phyloP scores from a whole-genome alignment of 1,139 yeast genomes.

The Yamadazyma dendronema region DNA sequence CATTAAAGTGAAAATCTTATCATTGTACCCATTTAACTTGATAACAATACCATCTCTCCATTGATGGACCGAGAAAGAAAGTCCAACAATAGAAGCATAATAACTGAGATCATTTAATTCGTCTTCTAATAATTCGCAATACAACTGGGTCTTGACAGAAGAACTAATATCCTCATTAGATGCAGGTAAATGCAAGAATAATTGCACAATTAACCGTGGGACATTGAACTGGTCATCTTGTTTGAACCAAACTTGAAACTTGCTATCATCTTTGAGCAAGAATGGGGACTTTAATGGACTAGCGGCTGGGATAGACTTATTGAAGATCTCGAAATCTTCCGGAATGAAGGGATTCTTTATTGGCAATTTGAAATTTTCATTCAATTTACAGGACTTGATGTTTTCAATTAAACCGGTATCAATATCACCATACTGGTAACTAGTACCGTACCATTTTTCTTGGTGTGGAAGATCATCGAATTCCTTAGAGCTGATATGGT shows the following conservation, averaged over 20 bases:
- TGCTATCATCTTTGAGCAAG: constrained; percentile 32
- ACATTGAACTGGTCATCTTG: constrained; percentile 87
- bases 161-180: constrained; percentile 56
- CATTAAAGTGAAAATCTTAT: constrained; percentile 66
- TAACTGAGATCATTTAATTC: constrained; percentile 74
- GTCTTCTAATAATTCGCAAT: constrained; percentile 71
- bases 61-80: constrained; percentile 54
- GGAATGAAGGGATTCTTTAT: constrained; percentile 77
- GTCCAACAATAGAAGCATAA: constrained; percentile 82
- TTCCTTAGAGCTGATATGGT: constrained; percentile 54
- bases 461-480: constrained; percentile 29
- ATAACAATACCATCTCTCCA: constrained; percentile 72
- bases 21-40: constrained; percentile 76
- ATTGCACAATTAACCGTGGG: constrained; percentile 76
- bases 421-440: constrained; percentile 54
- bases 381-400: constrained; percentile 31
- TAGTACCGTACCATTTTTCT: constrained; percentile 93
- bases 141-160: constrained; percentile 57
- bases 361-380: constrained; percentile 59
- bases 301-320: constrained; percentile 26
- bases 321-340: constrained; percentile 62
- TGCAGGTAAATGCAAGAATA: constrained; percentile 66
- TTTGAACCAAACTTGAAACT: constrained; percentile 73
- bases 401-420: constrained; percentile 33
- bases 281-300: constrained; percentile 37